Conservation (phyloP, 495 filamentous ascomycete species). For the Penicillium cataractarum region DNA sequence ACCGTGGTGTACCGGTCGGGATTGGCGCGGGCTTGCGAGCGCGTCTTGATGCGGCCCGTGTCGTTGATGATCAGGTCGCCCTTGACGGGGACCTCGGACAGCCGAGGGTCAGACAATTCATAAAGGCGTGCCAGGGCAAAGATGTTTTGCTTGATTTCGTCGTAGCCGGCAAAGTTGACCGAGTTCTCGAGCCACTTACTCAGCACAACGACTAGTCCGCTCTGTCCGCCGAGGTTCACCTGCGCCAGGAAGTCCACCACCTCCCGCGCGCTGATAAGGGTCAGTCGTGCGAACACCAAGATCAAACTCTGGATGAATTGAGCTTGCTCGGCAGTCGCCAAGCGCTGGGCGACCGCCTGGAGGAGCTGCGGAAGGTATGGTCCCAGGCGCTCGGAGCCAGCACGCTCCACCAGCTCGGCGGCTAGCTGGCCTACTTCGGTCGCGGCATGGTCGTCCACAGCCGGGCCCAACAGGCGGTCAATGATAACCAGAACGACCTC, state of each 20-base stretch:
- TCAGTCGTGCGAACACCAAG: constrained; percentile 90
- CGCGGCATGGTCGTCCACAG: constrained; percentile 87
- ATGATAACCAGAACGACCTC: constrained; percentile 90
- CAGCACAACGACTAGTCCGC: constrained; percentile 83
- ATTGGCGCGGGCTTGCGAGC: constrained; percentile 80
- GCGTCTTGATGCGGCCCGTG: constrained; percentile 86
- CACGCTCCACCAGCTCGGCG: constrained; percentile 92
- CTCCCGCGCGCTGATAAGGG: constrained; percentile 80
- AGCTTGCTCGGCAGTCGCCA: constrained; percentile 78
- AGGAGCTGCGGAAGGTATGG: constrained; percentile 90
- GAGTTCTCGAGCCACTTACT: constrained; percentile 97
- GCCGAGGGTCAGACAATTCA: constrained; percentile 78
- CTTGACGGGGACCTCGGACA: constrained; percentile 79
- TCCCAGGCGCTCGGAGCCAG: constrained; percentile 83
- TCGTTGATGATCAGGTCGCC: constrained; percentile 86
- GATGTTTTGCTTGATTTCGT: constrained; percentile 94
- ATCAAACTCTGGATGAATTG: constrained; percentile 91
- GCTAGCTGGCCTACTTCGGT: constrained; percentile 94
- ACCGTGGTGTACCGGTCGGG: constrained; percentile 91
- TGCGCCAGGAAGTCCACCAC: constrained; percentile 89
- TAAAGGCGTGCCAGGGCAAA: constrained; percentile 90
- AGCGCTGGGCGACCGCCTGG: constrained; percentile 81
- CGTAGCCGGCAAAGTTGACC: constrained; percentile 92
- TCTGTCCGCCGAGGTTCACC: constrained; percentile 70
- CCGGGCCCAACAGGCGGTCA: constrained; percentile 82